Conservation (phyloP, 306 rosid species). For the Vigna radiata region DNA sequence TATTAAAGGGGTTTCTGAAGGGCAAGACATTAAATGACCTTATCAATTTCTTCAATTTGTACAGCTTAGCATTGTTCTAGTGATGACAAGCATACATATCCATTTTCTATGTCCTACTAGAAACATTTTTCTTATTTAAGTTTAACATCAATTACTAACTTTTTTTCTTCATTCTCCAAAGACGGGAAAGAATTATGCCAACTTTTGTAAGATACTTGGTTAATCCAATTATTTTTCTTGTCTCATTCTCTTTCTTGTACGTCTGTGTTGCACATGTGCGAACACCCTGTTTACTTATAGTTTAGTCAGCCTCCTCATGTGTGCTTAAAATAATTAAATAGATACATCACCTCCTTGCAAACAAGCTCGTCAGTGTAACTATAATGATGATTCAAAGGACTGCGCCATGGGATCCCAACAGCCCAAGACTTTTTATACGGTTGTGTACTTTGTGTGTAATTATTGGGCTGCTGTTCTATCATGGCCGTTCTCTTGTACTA, state of each 20-base stretch:
- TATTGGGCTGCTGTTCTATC: slow-evolving; percentile 23
- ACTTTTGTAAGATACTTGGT: slow-evolving; percentile 39
- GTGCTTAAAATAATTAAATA: slow-evolving; percentile 3
- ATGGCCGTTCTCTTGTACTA: slow-evolving; percentile 26
- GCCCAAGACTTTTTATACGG: slow-evolving; percentile 25
- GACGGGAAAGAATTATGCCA: slow-evolving; percentile 42
- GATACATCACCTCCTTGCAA: slow-evolving; percentile 29
- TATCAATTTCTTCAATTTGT: slow-evolving; percentile 60
- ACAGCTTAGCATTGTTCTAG: slow-evolving; percentile 85
- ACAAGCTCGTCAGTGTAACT: slow-evolving; percentile 28
- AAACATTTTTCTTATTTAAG: slow-evolving; percentile 47
- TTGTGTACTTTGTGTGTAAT: slow-evolving; percentile 5
- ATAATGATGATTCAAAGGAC: slow-evolving; percentile 21
- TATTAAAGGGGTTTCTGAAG: slow-evolving; percentile 59
- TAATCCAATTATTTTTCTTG: slow-evolving; percentile 20
- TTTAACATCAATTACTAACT: slow-evolving; percentile 54
- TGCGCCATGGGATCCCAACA: slow-evolving; percentile 39
- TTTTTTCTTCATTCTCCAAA: slow-evolving; percentile 44
- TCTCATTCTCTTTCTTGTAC: neutral
- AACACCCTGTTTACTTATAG: slow-evolving; percentile 13
- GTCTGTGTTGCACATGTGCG: slow-evolving; percentile 5
- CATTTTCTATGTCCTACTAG: slow-evolving; percentile 52
- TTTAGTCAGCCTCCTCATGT: slow-evolving; percentile 27
- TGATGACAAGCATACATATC: slow-evolving; percentile 66
- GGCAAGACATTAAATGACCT: slow-evolving; percentile 61